Conservation (phyloP, 2,329 filamentous ascomycete species). For the Saccharata proteae region DNA sequence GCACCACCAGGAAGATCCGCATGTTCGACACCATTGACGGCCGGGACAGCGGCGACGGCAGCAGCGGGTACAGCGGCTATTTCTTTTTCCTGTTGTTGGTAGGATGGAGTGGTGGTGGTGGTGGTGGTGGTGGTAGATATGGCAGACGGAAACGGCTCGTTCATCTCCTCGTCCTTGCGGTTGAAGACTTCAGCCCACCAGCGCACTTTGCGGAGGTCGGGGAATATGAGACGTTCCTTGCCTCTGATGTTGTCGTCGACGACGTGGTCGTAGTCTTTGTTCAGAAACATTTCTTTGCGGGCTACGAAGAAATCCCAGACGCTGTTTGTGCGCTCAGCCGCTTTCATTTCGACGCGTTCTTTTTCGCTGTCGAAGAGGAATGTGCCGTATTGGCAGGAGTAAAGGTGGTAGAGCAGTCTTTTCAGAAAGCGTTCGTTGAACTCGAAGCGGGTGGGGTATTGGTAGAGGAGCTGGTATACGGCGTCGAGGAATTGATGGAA, state of each 20-base stretch:
- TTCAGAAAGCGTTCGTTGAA: constrained; percentile 91
- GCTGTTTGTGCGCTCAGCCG: constrained; percentile 62
- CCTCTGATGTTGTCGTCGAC: constrained; percentile 71
- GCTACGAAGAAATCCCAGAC: constrained; percentile 95
- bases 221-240: constrained; percentile 74
- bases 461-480: constrained; percentile 77
- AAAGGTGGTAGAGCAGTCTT: constrained; percentile 81
- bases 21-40: constrained; percentile 23
- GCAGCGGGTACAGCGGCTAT: constrained; percentile 14
- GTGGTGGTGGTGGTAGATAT: constrained; percentile 15
- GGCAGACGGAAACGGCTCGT: constrained; percentile 38
- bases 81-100: constrained; percentile 11
- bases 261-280: constrained; percentile 61
- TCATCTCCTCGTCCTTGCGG: constrained; percentile 85
- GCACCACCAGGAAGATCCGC: too few relatives aligned
- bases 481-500: constrained; percentile 97
- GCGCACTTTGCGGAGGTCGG: constrained; percentile 61
- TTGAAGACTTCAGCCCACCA: constrained; percentile 93
- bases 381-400: constrained; percentile 93
- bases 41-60: constrained; percentile 16
- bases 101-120: constrained; percentile 14
- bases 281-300: constrained; percentile 68
- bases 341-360: constrained; percentile 59
- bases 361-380: constrained; percentile 95
- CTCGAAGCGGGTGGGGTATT: constrained; percentile 81